Conservation (phyloP, 768 basidiomycete genomes). For the Serpula lacrymans region DNA sequence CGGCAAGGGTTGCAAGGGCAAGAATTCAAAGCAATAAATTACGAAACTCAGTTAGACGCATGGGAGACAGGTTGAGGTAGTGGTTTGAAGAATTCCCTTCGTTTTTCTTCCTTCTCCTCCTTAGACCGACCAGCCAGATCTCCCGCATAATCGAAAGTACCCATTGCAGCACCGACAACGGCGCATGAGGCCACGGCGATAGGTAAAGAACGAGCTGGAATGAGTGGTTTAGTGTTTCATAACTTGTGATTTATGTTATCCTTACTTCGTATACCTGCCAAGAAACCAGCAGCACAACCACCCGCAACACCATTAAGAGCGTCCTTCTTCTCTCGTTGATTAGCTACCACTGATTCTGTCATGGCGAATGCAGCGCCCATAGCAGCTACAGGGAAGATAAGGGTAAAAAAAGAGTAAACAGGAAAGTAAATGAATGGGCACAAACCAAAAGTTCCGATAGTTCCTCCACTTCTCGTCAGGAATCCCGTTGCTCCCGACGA, state of each 20-base stretch:
- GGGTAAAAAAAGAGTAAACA: no score
- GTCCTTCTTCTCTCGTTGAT: constrained; percentile 76
- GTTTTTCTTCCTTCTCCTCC: constrained; percentile 60
- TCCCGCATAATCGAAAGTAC: constrained; percentile 78
- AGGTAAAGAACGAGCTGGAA: constrained; percentile 77
- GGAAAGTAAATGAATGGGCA: constrained; percentile 7
- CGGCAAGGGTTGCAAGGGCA: no score
- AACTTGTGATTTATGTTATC: constrained; percentile 17
- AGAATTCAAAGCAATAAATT: constrained; percentile 2
- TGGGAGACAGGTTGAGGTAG: constrained; percentile 38
- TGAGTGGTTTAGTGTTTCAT: constrained; percentile 4
- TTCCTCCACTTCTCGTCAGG: constrained; percentile 81
- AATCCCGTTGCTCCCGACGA: constrained; percentile 81
- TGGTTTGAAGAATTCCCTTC: constrained; percentile 83
- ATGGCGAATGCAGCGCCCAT: constrained; percentile 87
- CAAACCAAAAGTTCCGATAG: constrained; percentile 90
- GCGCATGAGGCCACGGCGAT: constrained; percentile 77
- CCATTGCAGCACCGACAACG: constrained; percentile 74
- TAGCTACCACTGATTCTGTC: constrained; percentile 78
- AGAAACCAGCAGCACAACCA: constrained; percentile 90
- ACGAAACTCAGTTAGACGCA: background rate
- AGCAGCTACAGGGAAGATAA: constrained; percentile 53
- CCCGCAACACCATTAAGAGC: constrained; percentile 79
- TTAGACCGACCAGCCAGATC: constrained; percentile 47
- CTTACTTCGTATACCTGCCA: constrained; percentile 82